Evolutionary conservation across 2,329 filamentous ascomycete species (phyloP).

Genomic region (Myriangium duriaei): DNA sequence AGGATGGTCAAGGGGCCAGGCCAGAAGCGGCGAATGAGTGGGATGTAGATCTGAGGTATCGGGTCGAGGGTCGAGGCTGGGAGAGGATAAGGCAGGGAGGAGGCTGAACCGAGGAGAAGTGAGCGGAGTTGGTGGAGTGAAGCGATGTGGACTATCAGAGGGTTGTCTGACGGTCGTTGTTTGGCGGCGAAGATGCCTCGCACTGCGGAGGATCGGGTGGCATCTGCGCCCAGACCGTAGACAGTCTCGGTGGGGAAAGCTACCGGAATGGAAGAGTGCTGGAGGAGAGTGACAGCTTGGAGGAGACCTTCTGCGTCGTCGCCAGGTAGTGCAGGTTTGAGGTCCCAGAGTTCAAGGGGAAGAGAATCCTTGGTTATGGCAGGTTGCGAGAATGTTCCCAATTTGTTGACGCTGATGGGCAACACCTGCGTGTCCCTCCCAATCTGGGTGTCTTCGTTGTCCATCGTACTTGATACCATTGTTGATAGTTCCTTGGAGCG

Average conservation of each 20-base stretch:
- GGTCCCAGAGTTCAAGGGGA: conserved; percentile 23
- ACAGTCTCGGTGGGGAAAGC: conserved; percentile 97
- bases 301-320: conserved; percentile 42
- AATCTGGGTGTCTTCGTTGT: too few species aligned
- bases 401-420: conserved; percentile 27
- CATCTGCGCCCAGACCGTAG: conserved; percentile 92
- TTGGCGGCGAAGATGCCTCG: conserved; percentile 89
- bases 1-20: conserved; percentile 88
- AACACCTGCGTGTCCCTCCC: conserved; percentile 29
- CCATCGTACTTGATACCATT: too few species aligned
- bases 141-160: conserved; percentile 82
- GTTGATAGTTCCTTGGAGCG: too few species aligned
- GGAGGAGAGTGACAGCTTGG: conserved; percentile 55
- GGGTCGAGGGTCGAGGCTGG: conserved; percentile 22
- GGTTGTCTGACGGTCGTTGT: conserved; percentile 83
- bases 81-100: conserved; percentile 17
- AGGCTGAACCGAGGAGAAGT: conserved; percentile 35
- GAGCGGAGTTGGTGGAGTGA: conserved; percentile 63
- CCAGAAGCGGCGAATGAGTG: conserved; percentile 78
- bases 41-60: conserved; percentile 63
- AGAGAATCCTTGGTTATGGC: conserved; percentile 15
- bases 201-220: conserved; percentile 71
- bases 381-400: conserved; percentile 26
- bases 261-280: conserved; percentile 58
- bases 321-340: conserved; percentile 22